A percentile compares a stretch with the other conserved stretches of the same genome.
phyloP scores from a whole-genome alignment of 164 flowering plant genomes.

The Platanus orientalis region DNA sequence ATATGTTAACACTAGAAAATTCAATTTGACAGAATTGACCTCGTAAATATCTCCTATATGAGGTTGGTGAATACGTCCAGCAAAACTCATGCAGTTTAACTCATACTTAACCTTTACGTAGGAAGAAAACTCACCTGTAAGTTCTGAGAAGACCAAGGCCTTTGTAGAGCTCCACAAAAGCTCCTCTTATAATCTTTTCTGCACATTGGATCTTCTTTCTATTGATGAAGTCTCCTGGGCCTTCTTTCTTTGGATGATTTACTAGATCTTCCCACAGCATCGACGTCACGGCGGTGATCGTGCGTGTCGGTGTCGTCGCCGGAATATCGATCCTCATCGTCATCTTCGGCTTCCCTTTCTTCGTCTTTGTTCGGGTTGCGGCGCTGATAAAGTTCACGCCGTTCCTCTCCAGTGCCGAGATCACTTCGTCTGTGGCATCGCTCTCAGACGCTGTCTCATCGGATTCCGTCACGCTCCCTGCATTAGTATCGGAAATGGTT shows the following conservation, averaged over 20 bases:
- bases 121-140: conserved; percentile 76
- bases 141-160: conserved; percentile 83
- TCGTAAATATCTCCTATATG: too few species aligned
- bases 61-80: too few species aligned
- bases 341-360: conserved; percentile 53
- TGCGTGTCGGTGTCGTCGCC: conserved; percentile 50
- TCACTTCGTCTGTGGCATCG: conserved; percentile 38
- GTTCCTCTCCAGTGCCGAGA: conserved; percentile 47
- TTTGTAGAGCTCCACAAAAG: conserved; percentile 89
- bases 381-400: conserved; percentile 44
- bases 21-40: too few species aligned
- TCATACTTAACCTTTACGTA: too few species aligned
- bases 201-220: conserved; percentile 80
- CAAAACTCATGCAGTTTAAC: too few species aligned
- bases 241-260: conserved; percentile 64
- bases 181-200: conserved; percentile 86
- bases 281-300: conserved; percentile 57
- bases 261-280: conserved; percentile 85
- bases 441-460: conserved; percentile 19
- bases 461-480: conserved; percentile 36
- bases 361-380: conserved; percentile 35
- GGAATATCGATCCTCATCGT: conserved; percentile 73
- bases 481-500: too few species aligned
- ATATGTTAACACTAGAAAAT: too few species aligned
- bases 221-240: conserved; percentile 43